Percentiles rank a stretch among this genome's conserved stretches.
These are phyloP conservation scores for Calonectria pteridis DNA, from an alignment of 2,329 filamentous ascomycete species.

Conservation along the genomic window DNA sequence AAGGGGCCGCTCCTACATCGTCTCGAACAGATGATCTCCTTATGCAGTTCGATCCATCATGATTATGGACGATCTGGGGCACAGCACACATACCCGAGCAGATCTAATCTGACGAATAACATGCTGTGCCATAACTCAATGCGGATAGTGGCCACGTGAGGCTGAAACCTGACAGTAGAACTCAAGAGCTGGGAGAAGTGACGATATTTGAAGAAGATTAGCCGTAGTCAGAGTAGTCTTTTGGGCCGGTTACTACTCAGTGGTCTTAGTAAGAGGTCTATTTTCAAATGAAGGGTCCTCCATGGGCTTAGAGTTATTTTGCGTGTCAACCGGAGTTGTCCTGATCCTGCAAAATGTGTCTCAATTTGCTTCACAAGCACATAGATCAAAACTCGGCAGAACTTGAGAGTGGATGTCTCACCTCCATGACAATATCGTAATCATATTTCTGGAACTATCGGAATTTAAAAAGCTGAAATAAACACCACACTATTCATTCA, in stretches of 20 bases:
- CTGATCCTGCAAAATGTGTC: background rate
- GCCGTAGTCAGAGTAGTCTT: too few species aligned
- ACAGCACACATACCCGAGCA: background rate
- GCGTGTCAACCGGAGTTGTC: background rate
- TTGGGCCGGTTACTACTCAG: too few species aligned
- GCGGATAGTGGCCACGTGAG: background rate
- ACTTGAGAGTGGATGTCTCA: background rate
- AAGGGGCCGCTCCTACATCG: background rate
- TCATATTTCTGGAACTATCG: background rate
- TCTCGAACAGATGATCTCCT: background rate
- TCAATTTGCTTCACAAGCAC: too few species aligned
- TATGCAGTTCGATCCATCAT: conserved; percentile 8
- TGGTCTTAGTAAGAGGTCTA: background rate
- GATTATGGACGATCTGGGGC: background rate
- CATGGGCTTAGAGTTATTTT: background rate
- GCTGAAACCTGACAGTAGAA: background rate
- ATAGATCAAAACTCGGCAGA: too few species aligned
- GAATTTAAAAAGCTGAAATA: background rate
- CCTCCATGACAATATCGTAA: background rate
- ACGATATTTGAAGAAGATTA: background rate
- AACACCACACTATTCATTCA: background rate
- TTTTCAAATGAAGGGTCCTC: too few species aligned
- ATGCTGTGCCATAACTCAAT: background rate
- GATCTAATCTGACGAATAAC: background rate
- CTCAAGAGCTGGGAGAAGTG: background rate